Base-by-base conservation (phyloP, 768 basidiomycete genomes). In the Pisolithus albus region DNA sequence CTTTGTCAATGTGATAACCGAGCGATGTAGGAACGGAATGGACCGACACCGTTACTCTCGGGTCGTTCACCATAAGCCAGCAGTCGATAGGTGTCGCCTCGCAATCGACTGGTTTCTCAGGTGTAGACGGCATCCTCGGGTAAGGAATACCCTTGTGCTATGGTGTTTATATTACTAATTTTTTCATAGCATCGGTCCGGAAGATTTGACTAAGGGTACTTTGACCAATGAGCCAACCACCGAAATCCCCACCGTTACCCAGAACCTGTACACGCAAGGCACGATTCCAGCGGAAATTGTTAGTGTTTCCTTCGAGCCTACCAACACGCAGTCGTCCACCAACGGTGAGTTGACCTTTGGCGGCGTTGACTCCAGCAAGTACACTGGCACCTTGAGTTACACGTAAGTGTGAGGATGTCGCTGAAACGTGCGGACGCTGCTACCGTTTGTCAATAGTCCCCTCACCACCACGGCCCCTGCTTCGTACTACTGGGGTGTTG, bases 401-500 rank as follows among this genome's bases (percentile, higher is more conserved):
- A 67, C 69, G 76, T 78, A 49, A 40, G 69, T 54, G 28, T 18
- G 13, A 37, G 8, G 6, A 1, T 2, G 1, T 10, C n/a, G n/a
- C n/a, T 18, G 8, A 30, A 43, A 42, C 53, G 48, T 58, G 19
- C 10, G 28, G 21, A 39, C 18, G 50, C 36, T 38, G 30, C 41
- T 46, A 23, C 1, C 46, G 30, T 30, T 30, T 30, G 36, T 49
- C 34, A 34, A 4, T 54, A 79, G 77, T n/a, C 72, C 78, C 23
- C 39, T 80, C 38, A 83, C 81, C 7, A 56, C 49, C 21, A 77
- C 75, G 5, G 59, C 50, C 23, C 81, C 81, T 24, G 71, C 78
- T 34, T 65, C 55, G 48, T 57, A 65, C 23, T 82, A 72, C 72
- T 83, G 82, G 82, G 82, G 82, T 34, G 79, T 84, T 53, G 70